Percentiles rank a stretch among this genome's conserved stretches.
phyloP scores from a whole-genome alignment of 1,284 basidiomycete genomes.

The Cryptococcus sp. region DNA sequence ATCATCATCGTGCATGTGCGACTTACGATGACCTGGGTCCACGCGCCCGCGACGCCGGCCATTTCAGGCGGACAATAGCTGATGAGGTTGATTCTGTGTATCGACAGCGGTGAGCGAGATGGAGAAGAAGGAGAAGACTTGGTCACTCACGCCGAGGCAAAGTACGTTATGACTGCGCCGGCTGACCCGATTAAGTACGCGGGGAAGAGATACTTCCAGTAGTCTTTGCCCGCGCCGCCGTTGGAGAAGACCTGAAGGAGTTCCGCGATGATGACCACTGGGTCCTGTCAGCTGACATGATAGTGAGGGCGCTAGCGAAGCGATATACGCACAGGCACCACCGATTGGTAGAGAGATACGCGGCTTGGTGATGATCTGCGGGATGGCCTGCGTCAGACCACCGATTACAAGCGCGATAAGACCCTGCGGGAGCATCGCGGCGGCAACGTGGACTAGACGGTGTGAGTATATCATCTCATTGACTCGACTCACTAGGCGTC shows the following conservation, averaged over 20 bases:
- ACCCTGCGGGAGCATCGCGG: slow-evolving; percentile 44
- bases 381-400: slow-evolving; percentile 28
- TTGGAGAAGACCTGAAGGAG: slow-evolving; percentile 39
- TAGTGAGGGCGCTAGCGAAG: not conserved
- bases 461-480: not conserved
- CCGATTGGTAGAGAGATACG: slow-evolving; percentile 30
- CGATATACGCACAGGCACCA: slow-evolving; percentile 22
- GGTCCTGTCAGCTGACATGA: not conserved
- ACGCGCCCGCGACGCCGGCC: slow-evolving; percentile 47
- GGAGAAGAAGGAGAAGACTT: not conserved
- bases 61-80: slow-evolving; percentile 43
- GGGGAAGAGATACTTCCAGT: slow-evolving; percentile 48
- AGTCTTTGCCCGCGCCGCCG: slow-evolving; percentile 43
- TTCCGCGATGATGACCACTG: slow-evolving; percentile 36
- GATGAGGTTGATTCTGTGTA: slow-evolving; percentile 31
- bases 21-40: slow-evolving; percentile 41
- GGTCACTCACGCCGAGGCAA: slow-evolving; percentile 23
- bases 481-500: slow-evolving; percentile 18
- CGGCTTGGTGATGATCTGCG: slow-evolving; percentile 37
- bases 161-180: slow-evolving; percentile 31
- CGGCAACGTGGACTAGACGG: slow-evolving; percentile 35
- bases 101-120: not conserved
- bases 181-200: slow-evolving; percentile 30
- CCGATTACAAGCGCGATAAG: slow-evolving; percentile 37
- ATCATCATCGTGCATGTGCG: not conserved